Conservation (phyloP, 2,329 filamentous ascomycete genomes). For the Venturiaceae sp. region DNA sequence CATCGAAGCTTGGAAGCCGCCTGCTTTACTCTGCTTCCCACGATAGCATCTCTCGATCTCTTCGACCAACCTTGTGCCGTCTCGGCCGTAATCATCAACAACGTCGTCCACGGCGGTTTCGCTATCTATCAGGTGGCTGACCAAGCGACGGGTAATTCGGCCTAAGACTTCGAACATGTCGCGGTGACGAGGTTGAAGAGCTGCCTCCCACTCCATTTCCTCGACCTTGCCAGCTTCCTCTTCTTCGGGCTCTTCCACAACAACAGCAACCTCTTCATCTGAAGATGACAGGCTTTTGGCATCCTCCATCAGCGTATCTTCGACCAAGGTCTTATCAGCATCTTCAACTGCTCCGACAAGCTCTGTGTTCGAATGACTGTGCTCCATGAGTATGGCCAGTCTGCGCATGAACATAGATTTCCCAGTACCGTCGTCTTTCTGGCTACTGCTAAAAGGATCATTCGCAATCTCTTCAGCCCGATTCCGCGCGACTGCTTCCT, state of each 20-base stretch:
- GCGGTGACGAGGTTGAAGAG: slow-evolving; percentile 1
- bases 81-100: neutral
- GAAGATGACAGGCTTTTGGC: neutral
- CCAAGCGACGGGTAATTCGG: slow-evolving; percentile 1
- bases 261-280: neutral
- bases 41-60: neutral
- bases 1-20: neutral
- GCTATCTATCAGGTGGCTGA: slow-evolving; percentile 1
- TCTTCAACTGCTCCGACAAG: neutral
- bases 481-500: neutral
- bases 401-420: neutral
- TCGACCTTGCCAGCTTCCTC: neutral
- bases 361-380: neutral
- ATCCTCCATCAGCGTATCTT: neutral
- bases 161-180: neutral
- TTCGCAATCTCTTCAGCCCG: neutral
- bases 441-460: neutral
- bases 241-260: neutral
- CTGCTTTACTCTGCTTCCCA: neutral
- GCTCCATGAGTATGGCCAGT: neutral
- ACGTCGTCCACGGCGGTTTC: slow-evolving; percentile 4
- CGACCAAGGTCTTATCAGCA: neutral
- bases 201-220: slow-evolving; percentile 1
- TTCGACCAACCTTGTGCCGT: neutral
- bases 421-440: neutral